phyloP scores from a whole-genome alignment of 140 eudicot genomes.

The Bidens hawaiensis region DNA sequence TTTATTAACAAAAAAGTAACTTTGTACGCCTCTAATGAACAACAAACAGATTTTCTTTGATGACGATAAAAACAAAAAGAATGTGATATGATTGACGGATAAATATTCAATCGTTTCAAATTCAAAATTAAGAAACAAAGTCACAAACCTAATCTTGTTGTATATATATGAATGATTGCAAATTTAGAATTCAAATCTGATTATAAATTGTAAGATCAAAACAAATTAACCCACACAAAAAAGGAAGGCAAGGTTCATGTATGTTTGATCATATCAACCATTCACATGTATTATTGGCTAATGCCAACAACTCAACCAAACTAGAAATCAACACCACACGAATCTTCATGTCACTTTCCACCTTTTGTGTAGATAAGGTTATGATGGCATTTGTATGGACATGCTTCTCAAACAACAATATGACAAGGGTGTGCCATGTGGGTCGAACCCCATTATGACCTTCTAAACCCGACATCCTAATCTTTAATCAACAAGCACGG shows the following conservation, averaged over 20 bases:
- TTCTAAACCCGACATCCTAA: constrained; percentile 29
- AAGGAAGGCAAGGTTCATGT: not conserved
- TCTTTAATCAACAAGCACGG: constrained; percentile 18
- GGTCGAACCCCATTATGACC: constrained; percentile 24
- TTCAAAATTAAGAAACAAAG: no score
- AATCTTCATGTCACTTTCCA: constrained; percentile 25
- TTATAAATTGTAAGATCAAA: not conserved
- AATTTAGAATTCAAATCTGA: not conserved
- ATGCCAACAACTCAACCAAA: no score
- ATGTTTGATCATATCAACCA: constrained; percentile 7
- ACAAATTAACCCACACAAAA: constrained; percentile 2
- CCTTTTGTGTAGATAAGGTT: constrained; percentile 19
- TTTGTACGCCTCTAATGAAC: no score
- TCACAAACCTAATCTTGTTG: no score
- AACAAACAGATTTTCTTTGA: no score
- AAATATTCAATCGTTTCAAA: no score
- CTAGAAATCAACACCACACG: constrained; percentile 13
- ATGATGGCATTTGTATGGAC: constrained; percentile 28
- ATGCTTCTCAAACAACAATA: constrained; percentile 23
- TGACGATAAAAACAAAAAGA: no score
- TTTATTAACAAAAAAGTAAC: no score
- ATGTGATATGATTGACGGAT: no score
- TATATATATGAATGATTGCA: not conserved
- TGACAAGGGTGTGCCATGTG: constrained; percentile 36
- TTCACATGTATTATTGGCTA: not conserved